phyloP scores from a whole-genome alignment of 1,284 basidiomycete species.

The Polyporus tsugae region DNA sequence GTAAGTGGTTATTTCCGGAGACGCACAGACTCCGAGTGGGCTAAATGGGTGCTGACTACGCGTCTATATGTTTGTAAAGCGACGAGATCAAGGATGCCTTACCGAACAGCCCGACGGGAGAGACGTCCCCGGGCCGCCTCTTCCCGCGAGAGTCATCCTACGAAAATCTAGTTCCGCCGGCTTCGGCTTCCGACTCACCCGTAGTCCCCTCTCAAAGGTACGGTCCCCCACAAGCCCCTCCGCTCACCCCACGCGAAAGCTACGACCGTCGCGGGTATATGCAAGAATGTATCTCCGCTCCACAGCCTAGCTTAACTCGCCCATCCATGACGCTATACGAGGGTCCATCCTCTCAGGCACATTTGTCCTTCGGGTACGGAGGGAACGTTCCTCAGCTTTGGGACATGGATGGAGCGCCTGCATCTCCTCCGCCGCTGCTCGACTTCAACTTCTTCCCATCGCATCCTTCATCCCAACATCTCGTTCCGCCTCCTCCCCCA shows the following conservation, averaged over 20 bases:
- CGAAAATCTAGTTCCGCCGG: conserved; percentile 3
- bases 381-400: conserved; percentile 28
- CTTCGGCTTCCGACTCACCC: not conserved
- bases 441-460: conserved; percentile 28
- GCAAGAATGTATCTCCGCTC: conserved; percentile 17
- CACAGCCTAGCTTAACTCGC: conserved; percentile 17
- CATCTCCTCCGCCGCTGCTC: conserved; percentile 30
- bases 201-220: not conserved
- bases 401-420: conserved; percentile 33
- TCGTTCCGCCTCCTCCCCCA: conserved; percentile 12
- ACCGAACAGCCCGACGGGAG: conserved; percentile 31
- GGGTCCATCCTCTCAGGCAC: conserved; percentile 9
- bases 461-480: conserved; percentile 15
- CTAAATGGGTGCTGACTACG: conserved; percentile 5
- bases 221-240: conserved; percentile 15
- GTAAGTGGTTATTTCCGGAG: conserved; percentile 30
- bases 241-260: conserved; percentile 20
- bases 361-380: conserved; percentile 23
- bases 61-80: conserved; percentile 19
- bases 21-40: not conserved
- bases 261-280: conserved; percentile 17
- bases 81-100: conserved; percentile 36
- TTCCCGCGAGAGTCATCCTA: conserved; percentile 13
- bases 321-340: conserved; percentile 10
- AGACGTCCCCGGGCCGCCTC: conserved; percentile 8